These are phyloP conservation scores for Evansstolkia leycettana DNA, from an alignment of 495 filamentous ascomycete species.

Conservation along the genomic window DNA sequence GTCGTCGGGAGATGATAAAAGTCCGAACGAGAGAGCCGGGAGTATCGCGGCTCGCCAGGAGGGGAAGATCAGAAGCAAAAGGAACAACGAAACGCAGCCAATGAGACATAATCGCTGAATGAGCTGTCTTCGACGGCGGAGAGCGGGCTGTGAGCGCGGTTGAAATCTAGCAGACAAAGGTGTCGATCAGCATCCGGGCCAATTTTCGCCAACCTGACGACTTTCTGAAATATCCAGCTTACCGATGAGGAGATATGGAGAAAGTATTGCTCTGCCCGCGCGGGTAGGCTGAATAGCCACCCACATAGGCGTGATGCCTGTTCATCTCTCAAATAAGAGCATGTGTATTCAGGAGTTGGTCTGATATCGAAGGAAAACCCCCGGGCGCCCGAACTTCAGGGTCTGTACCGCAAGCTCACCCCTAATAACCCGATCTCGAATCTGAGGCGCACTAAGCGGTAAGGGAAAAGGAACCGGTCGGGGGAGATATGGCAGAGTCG, in stretches of 20 bases:
- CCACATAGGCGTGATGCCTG: conserved; percentile 56
- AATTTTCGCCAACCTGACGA: no score
- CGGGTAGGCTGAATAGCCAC: conserved; percentile 61
- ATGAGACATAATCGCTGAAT: conserved; percentile 51
- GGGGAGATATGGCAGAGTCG: no score
- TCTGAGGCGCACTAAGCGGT: no score
- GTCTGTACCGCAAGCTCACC: neutral
- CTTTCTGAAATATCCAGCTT: conserved; percentile 15
- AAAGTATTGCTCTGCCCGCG: conserved; percentile 49
- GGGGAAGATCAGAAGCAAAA: conserved; percentile 55
- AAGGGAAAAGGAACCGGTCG: no score
- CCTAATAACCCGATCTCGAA: no score
- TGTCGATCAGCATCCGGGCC: no score
- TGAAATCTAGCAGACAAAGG: conserved; percentile 53
- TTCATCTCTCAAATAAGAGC: conserved; percentile 31
- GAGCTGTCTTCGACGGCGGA: conserved; percentile 63
- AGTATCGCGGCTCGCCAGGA: conserved; percentile 57
- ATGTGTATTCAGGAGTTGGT: neutral
- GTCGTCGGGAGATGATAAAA: conserved; percentile 55
- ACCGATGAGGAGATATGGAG: conserved; percentile 86
- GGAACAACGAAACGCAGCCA: conserved; percentile 39
- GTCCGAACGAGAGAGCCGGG: conserved; percentile 51
- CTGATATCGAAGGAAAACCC: no score
- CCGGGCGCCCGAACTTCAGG: conserved; percentile 1
- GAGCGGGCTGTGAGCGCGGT: conserved; percentile 63